A percentile compares a stretch with the other conserved stretches of the same genome.
These are phyloP conservation scores for Acanthamoeba lenticulata DNA, from an alignment of 208 protist species.

Conservation along the genomic window DNA sequence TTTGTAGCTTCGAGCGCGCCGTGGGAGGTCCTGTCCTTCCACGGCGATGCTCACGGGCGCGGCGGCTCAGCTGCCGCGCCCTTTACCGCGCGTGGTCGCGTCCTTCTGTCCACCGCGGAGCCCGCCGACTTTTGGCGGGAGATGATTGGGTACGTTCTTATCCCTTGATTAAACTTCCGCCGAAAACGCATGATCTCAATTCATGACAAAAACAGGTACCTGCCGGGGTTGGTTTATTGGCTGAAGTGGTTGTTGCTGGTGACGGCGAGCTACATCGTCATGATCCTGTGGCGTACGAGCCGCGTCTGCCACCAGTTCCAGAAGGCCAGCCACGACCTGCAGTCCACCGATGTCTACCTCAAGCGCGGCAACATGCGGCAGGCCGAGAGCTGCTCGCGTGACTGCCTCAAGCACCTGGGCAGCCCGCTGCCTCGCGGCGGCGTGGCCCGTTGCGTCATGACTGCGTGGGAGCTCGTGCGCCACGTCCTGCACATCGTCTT, in stretches of 20 bases:
- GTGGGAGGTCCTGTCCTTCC: background rate
- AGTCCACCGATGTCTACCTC: background rate
- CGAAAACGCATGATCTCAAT: background rate
- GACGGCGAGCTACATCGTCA: background rate
- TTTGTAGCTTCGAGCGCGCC: background rate
- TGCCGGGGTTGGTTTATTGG: background rate
- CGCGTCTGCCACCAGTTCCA: slow-evolving; percentile 3
- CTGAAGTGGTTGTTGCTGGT: background rate
- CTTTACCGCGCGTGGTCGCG: background rate
- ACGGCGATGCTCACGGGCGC: no score
- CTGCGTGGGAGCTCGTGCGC: background rate
- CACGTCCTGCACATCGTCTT: background rate
- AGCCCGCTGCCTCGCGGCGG: background rate
- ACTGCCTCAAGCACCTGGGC: slow-evolving; percentile 11
- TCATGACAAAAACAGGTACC: background rate
- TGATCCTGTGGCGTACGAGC: slow-evolving; percentile 24
- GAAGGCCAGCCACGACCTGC: background rate
- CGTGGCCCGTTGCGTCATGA: background rate
- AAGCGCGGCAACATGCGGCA: background rate
- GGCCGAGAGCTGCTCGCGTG: background rate
- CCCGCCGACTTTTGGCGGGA: background rate
- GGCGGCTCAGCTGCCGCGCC: background rate
- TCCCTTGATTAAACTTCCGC: background rate
- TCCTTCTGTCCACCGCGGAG: background rate
- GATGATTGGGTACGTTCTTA: background rate